Base-by-base conservation (phyloP, 306 rosid species). In the Oemleria cerasiformis region DNA sequence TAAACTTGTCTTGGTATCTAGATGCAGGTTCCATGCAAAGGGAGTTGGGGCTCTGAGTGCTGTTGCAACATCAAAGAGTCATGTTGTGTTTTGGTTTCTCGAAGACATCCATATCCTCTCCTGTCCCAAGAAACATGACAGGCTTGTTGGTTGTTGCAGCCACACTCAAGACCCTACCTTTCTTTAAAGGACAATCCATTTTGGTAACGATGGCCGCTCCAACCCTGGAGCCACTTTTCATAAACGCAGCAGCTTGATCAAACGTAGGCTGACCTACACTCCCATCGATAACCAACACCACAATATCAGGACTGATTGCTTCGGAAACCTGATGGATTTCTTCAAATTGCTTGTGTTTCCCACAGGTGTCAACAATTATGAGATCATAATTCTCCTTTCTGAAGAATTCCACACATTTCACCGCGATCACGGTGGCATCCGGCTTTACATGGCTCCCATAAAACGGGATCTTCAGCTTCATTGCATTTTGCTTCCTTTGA, bases 61-160 rank as follows among this genome's bases (percentile, higher is more conserved):
- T 25, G 30, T 25, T 25, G 30, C 30, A 25, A 25, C 30, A 25
- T 25, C 30, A 25, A 25, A 2, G 30, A 25, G 30, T 25, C 30
- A 25, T 25, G 30, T 25, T 25, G 30, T 25, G 30, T 25, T 25
- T 25, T 25, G 96, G 90, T 51, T 92, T 87, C 66, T 87, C 90
- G 63, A 92, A 92, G 67, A 83, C 86, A 71, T 89, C 96, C 90
- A 87, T 89, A 68, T 89, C 90, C 68, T 89, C 96, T 84, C 94
- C 97, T 16, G 92, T 89, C 77, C 92, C 92, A 49, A 92, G 87
- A 78, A 89, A 89, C 70, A 87, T 87, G 45, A 92, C 90, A 45
- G 96, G 97, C 80, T 94, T 87, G 87, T 89, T 89, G 67, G 96
- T 89, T 71, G 97, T 96, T 0, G 96, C 97, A 65, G 89, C 96